Conservation (phyloP, 768 basidiomycete species). For the Lyophyllum shimeji region DNA sequence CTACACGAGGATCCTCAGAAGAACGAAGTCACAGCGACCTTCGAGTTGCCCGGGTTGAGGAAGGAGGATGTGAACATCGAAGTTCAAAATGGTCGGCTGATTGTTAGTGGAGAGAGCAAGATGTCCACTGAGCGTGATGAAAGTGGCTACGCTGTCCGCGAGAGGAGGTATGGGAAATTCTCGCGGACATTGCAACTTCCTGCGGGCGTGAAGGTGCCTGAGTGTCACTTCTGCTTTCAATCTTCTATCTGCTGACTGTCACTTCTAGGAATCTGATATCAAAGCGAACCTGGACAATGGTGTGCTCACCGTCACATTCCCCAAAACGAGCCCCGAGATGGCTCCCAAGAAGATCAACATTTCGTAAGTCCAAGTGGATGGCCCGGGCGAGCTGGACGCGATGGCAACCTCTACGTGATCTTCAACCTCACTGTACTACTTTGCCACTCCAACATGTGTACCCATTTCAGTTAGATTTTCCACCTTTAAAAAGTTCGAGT, state of each 20-base stretch:
- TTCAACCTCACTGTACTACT: neutral
- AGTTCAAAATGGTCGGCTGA: slow-evolving; percentile 45
- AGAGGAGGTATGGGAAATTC: slow-evolving; percentile 50
- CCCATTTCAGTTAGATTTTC: too few relatives aligned
- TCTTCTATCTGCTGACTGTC: neutral
- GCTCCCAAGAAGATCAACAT: slow-evolving; percentile 41
- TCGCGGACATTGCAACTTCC: slow-evolving; percentile 48
- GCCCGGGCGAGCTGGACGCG: neutral
- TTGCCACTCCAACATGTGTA: neutral
- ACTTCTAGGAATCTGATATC: slow-evolving; percentile 11
- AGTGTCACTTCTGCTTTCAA: neutral
- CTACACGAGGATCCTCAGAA: slow-evolving; percentile 41
- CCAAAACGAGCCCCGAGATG: slow-evolving; percentile 28
- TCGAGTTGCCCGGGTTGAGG: slow-evolving; percentile 55
- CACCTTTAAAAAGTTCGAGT: too few relatives aligned
- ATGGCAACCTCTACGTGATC: neutral
- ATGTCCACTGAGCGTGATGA: slow-evolving; percentile 31
- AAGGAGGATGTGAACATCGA: slow-evolving; percentile 49
- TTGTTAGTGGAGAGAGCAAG: slow-evolving; percentile 43
- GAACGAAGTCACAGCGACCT: slow-evolving; percentile 48
- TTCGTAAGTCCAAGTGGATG: neutral
- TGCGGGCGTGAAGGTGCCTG: slow-evolving; percentile 43
- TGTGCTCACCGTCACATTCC: slow-evolving; percentile 10
- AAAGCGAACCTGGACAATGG: slow-evolving; percentile 12
- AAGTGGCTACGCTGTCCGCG: slow-evolving; percentile 39